Base-by-base conservation (phyloP, 495 filamentous ascomycete species). In the Opeltia flavorubescens region DNA sequence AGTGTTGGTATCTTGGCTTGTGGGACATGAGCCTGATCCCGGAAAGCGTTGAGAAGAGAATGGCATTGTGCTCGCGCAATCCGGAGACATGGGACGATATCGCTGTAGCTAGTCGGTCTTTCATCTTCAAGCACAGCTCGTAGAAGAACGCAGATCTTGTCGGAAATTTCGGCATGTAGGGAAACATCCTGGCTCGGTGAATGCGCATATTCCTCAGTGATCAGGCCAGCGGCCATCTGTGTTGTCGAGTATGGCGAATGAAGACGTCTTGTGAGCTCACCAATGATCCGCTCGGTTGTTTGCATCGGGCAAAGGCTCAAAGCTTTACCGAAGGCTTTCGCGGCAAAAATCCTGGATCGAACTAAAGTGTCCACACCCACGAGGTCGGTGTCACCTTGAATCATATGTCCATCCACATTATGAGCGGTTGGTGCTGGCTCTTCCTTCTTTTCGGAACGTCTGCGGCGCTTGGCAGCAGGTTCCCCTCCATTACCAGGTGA, bases 371-470 rank as follows among this genome's bases (percentile, higher is more conserved):
- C 93, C 42, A 81, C 69, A 38, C 93, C 89, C 24, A 96, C 88
- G 34, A 98, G 67, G 54, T 98, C 91, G 44, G 95, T 80, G 57
- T 98, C 91, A 35, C 91, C 91, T 55, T 87, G 84, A 64, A 98
- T 86, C 86, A 98, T 95, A 56, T 93, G 87, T 15, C 86, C 91
- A 58, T 98, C 91, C 29, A 98, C 86, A 60, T 98, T 94, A 62
- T 98, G 93, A 3, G 80, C 72, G 12, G 81, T 78, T 23, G 66
- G 64, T 0, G 76, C 58, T 23, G 75, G 65, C n/a, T 75, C 60
- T 18, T 84, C 77, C 36, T 81, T 79, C 70, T 85, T 89, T 28
- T 87, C 84, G 0, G 81, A 82, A 58, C 86, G 89, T 53, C 85
- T 78, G 27, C 86, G 76, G 46, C 83, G 78, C 64, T 91, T 94